phyloP scores from a whole-genome alignment of 2,329 filamentous ascomycete species.

The Domatiomyces globalis region DNA sequence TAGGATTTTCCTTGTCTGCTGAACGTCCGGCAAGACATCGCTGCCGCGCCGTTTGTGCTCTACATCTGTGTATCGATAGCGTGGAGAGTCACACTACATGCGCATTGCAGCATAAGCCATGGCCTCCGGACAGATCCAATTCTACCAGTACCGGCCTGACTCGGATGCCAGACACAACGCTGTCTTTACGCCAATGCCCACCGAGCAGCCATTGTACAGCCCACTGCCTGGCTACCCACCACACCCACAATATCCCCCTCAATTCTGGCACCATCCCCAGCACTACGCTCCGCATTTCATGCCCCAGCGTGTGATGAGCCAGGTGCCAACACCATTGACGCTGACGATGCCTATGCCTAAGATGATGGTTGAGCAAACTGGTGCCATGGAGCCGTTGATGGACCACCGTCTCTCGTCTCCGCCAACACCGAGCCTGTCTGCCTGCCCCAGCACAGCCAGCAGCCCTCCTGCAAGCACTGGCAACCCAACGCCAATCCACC shows the following conservation, averaged over 20 bases:
- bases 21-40: neutral
- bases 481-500: conserved; percentile 16
- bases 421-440: conserved; percentile 74
- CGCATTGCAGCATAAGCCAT: conserved; percentile 8
- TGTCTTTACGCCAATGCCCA: conserved; percentile 55
- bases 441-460: conserved; percentile 69
- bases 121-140: conserved; percentile 39
- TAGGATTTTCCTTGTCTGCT: conserved; percentile 9
- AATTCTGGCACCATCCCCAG: conserved; percentile 24
- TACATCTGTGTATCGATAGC: neutral
- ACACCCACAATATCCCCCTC: conserved; percentile 24
- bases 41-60: neutral
- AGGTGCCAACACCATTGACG: conserved; percentile 59
- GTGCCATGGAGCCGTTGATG: conserved; percentile 16
- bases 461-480: conserved; percentile 63
- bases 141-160: conserved; percentile 79
- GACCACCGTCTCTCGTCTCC: conserved; percentile 49
- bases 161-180: conserved; percentile 58
- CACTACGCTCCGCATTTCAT: conserved; percentile 39
- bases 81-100: neutral
- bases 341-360: conserved; percentile 56
- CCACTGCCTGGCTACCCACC: conserved; percentile 25
- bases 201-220: conserved; percentile 35
- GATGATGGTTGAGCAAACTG: conserved; percentile 13
- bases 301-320: conserved; percentile 41